Evolutionary conservation across 495 filamentous ascomycete genomes (phyloP), one percentile per base, ranked within the genome.

Genomic region (Penicillium bovifimosum): DNA sequence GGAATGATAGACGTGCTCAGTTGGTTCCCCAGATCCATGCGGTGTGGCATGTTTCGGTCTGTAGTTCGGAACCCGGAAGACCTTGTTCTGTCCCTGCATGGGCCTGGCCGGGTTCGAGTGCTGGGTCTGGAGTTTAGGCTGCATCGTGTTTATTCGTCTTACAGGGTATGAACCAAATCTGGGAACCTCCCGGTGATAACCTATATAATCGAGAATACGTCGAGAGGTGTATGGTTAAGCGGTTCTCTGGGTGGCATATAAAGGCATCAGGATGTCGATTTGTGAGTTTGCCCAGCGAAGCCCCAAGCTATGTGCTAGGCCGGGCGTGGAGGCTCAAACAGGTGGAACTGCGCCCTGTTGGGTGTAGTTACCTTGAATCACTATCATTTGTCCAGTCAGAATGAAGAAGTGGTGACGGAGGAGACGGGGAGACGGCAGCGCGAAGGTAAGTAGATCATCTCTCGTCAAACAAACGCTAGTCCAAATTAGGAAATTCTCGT

Each of bases 71-170:
- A 67, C 45, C 17, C 63, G 61, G 39, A 70, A 65, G 27, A 65
- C 51, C 42, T 57, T 53, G 48, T 60, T 61, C 39, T 67, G 61
- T 34, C 69, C 62, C 43, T 66, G 59, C 56, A 62, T 52, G 41
- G 50, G 20, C 6, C 43, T 45, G 11, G 56, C 36, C 9, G 51
- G 27, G 46, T 41, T 27, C 42, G 27, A 5, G 48, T 29, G 20
- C 14, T 14, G 41, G 44, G 24, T 26, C n/a, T 20, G 38, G 32
- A 52, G 6, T 38, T 41, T 39, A 18, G 50, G 43, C 31, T 40
- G 51, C 52, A 52, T 54, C 28, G 32, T 27, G 9, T 55, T 24
- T 5, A 41, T 36, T 24, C 14, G 34, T 29, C 32, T 42, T 9
- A 35, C 11, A 9, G 16, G 24, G 9, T 24, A 27, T 47, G 6